phyloP scores from a whole-genome alignment of 148 eudicot genomes.

The Rhododendron williamsianum region DNA sequence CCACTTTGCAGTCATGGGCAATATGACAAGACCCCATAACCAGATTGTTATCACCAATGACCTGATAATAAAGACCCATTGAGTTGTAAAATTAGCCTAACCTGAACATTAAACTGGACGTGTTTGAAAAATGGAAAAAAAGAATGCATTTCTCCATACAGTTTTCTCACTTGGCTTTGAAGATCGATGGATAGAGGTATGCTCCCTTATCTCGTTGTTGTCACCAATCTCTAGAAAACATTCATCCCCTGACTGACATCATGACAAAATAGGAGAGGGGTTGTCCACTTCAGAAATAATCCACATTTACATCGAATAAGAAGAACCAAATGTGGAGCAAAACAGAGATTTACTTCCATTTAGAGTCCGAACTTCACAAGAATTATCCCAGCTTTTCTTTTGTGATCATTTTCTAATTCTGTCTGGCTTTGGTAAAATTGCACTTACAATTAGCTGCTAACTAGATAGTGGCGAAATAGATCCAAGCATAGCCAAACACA shows the following conservation, averaged over 20 bases:
- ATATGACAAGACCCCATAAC: constrained; percentile 94
- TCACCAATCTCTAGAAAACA: constrained; percentile 85
- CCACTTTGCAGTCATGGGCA: constrained; percentile 98
- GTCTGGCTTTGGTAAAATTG: neutral
- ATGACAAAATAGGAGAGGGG: constrained; percentile 10
- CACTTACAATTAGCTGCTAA: neutral
- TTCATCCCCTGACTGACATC: constrained; percentile 65
- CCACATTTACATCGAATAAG: neutral
- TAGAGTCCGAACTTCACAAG: neutral
- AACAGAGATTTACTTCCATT: neutral
- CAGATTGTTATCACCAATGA: constrained; percentile 83
- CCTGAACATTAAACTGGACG: neutral
- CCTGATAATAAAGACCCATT: constrained; percentile 30
- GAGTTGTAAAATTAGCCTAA: neutral
- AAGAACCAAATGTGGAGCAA: neutral
- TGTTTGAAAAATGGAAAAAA: neutral
- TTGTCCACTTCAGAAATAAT: neutral
- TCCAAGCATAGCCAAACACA: neutral
- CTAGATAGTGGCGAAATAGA: neutral
- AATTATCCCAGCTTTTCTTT: neutral
- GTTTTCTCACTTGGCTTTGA: constrained; percentile 71
- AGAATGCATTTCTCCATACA: constrained; percentile 30
- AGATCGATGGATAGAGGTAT: constrained; percentile 83
- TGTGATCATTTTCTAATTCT: neutral
- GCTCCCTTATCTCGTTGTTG: constrained; percentile 91